Base-by-base conservation (phyloP, 257 asterid species). In the Leptodermis oblonga region DNA sequence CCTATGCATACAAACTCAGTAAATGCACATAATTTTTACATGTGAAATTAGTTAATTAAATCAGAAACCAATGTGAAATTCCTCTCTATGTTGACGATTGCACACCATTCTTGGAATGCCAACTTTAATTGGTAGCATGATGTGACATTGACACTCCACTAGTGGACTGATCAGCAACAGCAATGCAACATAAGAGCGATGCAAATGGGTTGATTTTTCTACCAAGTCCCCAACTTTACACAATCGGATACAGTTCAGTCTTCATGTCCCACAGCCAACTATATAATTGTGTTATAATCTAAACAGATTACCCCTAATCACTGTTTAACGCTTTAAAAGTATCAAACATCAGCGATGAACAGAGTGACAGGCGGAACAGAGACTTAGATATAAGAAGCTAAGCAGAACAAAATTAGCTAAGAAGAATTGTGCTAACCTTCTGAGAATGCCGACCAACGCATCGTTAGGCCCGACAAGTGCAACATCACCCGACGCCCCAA, bases 401-500 rank as follows among this genome's bases (percentile, higher is more conserved):
- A n/a, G 12, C 17, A 34, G 18, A 34, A 30, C 11, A 53, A 34
- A 45, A 34, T 18, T 10, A 33, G 58, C 43, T 39, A 42, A 23
- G 0, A 49, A 15, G 14, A 70, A 33, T 8, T 1, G 51, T 34
- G 20, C 83, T 62, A 65, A 88, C 96, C 96, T 84, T 78, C 82
- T 82, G 60, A 91, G 89, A 86, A 80, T 81, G 69, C 65, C 96
- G 69, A 87, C 79, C 75, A 88, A 73, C 71, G 80, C 81, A 53
- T 74, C 92, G 78, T 77, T 66, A 25, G 90, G 90, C 20, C 84
- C 88, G 33, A 82, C 54, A 70, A 91, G 77, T 25, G 95, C 91
- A 71, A 91, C 87, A 70, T 79, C 77, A 34, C 12, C 33, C 11
- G 76, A 82, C 31, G 54, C 76, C 70, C 87, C 91, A 73, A 87